Evolutionary conservation across 2,329 filamentous ascomycete species (phyloP).

Genomic region (Fusarium cicatricum): DNA sequence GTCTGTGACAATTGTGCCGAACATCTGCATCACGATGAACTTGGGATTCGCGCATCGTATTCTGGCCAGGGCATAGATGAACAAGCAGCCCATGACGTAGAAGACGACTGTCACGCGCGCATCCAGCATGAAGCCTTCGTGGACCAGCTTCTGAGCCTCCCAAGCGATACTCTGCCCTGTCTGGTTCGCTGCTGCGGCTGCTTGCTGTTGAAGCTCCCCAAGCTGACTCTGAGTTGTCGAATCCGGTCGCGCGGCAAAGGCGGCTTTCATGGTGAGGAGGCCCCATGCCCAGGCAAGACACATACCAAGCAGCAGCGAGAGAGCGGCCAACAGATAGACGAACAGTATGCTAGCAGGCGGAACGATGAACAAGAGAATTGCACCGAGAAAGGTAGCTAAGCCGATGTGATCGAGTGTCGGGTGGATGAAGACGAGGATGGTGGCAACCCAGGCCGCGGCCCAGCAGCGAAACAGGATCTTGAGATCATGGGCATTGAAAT

Average conservation of each 20-base stretch:
- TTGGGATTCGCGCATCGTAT: conserved; percentile 56
- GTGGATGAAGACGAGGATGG: conserved; percentile 56
- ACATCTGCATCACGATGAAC: conserved; percentile 53
- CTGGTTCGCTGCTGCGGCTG: conserved; percentile 45
- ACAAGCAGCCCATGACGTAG: conserved; percentile 50
- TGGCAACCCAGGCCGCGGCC: conserved; percentile 55
- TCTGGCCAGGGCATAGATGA: conserved; percentile 55
- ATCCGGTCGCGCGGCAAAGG: conserved; percentile 51
- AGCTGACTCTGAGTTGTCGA: conserved; percentile 48
- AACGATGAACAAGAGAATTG: conserved; percentile 53
- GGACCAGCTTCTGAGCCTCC: conserved; percentile 50
- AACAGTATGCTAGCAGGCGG: conserved; percentile 57
- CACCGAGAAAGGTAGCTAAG: conserved; percentile 55
- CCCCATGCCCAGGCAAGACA: conserved; percentile 60
- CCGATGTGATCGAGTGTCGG: conserved; percentile 53
- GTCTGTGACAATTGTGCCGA: conserved; percentile 57
- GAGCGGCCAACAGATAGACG: conserved; percentile 52
- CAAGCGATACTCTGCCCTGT: conserved; percentile 32
- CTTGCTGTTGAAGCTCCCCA: conserved; percentile 47
- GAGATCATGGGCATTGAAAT: conserved; percentile 57
- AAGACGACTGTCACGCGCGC: conserved; percentile 52
- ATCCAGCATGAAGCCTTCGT: conserved; percentile 58
- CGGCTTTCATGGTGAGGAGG: conserved; percentile 57
- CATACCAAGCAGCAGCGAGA: conserved; percentile 56
- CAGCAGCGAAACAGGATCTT: conserved; percentile 58